Base-by-base conservation (phyloP, 2,329 filamentous ascomycete species). In the Pezicula carpinea region DNA sequence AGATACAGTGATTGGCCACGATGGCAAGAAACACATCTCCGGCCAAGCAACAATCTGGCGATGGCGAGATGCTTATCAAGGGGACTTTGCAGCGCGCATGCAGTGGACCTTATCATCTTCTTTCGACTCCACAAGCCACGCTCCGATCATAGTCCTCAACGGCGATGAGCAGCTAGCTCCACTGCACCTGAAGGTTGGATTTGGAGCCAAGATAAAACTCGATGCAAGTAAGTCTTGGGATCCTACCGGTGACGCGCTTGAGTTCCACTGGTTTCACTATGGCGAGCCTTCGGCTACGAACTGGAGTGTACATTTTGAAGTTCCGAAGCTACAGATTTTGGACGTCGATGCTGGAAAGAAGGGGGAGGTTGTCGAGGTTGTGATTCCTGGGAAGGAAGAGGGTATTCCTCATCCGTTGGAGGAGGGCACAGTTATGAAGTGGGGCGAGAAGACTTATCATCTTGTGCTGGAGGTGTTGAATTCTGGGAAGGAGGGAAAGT, bases 11-110 rank as follows among this genome's bases (percentile, higher is more conserved):
- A 44, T 61, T n/a, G 67, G 67, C 3, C 19, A 49, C 19, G 52
- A 69, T 48, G 62, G 64, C 4, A 53, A 58, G 23, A 59, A 43
- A 2, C 60, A 63, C 46, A 56, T 57, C 29, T 63, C 60, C 32
- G 75, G 72, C 41, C 69, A 75, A 18, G 72, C 73, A 2, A 74
- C 71, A 0, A 71, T 77, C 26, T 77, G 75, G 74, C 63, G 74
- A n/a, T 78, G 74, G 75, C 59, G 74, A 13, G 63, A 70, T 44
- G 72, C 74, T 1, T 77, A 71, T 47, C 73, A 77, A 57, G 69
- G 71, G 40, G 73, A 77, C 46, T 77, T 72, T 56, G 74, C 65
- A 8, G 75, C 66, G 19, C 63, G 65, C 21, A 75, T 73, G 54
- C 70, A 67, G 55, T 78, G 65, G 76, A 74, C 64, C 13, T 59